Evolutionary conservation across 1,284 basidiomycete genomes (phyloP), one percentile per base, ranked within the genome.

Genomic region (Microstroma glucosiphilum): DNA sequence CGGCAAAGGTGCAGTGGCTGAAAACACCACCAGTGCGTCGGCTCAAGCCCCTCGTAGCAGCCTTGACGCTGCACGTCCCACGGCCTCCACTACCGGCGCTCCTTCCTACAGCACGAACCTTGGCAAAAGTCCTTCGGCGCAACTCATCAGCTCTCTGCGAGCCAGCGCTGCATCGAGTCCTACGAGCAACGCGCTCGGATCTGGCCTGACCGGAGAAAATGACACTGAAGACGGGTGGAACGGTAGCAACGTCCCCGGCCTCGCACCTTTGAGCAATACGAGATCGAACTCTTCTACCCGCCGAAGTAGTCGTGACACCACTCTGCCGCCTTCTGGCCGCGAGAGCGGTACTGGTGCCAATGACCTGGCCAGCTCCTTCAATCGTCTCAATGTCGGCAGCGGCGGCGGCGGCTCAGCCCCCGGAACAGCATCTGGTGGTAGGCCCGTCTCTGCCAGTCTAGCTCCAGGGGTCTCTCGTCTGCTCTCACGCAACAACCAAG

Each of bases 271-370:
- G 17, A 56, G 40, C 46, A 53, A 41, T n/a, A n/a, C 63, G 41
- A 67, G 66, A 26, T 68, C 67, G 55, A 62, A 71, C 53, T 68
- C 69, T 12, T 53, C 68, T 7, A 70, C 70, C n/a, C 67, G 66
- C 41, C 64, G 67, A 30, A 26, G 23, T 43, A 56, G 60, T 41
- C 30, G 57, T n/a, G 51, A 30, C 43, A 23, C 23, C 19, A 11
- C 21, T 37, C 26, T 49, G 30, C 26, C 62, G 43, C 17, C n/a
- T 25, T 13, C 56, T 42, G 19, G 40, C 56, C 59, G 56, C 19
- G 46, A 56, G 13, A 54, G 40, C 53, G 40, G 57, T 11, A 43
- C 46, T 23, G 60, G 40, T 26, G n/a, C 30, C 25, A 41, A 40
- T 19, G 64, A 64, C 37, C 48, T 66, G 19, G 43, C 64, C 19